A percentile compares a stretch with the other conserved stretches of the same genome.
Evolutionary conservation across 192 early-diverging fungal species (phyloP).

Genomic region (Podila clonocystis): DNA sequence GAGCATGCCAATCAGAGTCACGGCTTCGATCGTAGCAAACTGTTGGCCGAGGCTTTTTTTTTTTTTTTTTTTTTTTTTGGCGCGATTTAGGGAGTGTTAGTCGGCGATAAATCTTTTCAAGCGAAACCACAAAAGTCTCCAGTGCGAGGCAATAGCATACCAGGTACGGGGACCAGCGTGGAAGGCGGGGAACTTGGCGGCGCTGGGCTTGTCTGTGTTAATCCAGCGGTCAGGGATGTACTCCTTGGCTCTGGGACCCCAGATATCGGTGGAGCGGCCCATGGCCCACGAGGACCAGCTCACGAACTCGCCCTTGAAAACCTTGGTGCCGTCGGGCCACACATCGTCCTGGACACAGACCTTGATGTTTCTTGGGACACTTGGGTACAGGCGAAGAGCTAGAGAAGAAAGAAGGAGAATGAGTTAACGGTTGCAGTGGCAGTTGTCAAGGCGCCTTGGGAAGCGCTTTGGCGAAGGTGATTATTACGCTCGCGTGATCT

Average conservation of each 20-base stretch:
- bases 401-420: constrained; percentile 20
- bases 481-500: too few relatives aligned
- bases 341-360: constrained; percentile 58
- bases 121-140: too few relatives aligned
- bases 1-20: constrained; percentile 41
- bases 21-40: constrained; percentile 53
- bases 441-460: background rate
- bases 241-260: constrained; percentile 57
- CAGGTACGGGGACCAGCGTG: constrained; percentile 61
- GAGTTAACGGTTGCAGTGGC: background rate
- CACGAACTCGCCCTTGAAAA: constrained; percentile 57
- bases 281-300: constrained; percentile 53
- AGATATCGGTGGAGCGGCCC: constrained; percentile 51
- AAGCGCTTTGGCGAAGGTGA: background rate
- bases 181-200: constrained; percentile 60
- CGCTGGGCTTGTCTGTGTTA: constrained; percentile 29
- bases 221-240: constrained; percentile 60
- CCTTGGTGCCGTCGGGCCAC: constrained; percentile 58
- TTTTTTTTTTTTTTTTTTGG: too few relatives aligned
- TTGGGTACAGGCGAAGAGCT: constrained; percentile 54
- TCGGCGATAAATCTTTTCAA: too few relatives aligned
- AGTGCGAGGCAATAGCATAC: background rate
- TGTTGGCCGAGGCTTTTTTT: constrained; percentile 47
- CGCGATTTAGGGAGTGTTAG: too few relatives aligned
- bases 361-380: constrained; percentile 61